Evolutionary conservation across 805 yeast species (phyloP), one percentile per base, ranked within the genome.

Genomic region (Kurtzmaniella fragi): DNA sequence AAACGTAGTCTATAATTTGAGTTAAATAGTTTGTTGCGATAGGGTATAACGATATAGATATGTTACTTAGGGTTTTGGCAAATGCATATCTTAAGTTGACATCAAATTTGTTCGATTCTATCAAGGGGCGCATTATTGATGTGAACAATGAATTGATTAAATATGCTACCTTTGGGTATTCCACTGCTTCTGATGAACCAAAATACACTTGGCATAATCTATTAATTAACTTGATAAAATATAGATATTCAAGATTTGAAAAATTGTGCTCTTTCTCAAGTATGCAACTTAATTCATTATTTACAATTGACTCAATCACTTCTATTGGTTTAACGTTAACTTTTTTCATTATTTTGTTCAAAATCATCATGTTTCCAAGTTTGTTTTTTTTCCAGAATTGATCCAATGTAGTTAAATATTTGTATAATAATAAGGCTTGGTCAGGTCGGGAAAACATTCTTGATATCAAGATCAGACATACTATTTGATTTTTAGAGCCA

Each of bases 1-100:
- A 12, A 38, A 74, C 40, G 36, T 53, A 59, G 3, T 29, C 17
- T 36, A 68, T 55, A 13, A 77, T 41, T 40, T 79, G 83, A 5
- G 52, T 49, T n/a, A 64, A 67, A 44, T 70, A 64, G 17, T 67
- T 68, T 10, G 45, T 42, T 1, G 70, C 65, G 1, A 57, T 57
- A 0, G 45, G 39, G 1, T 64, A 59, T 12, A 75, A 45, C 3
- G 65, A 47, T 5, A 56, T 37, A 9, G 64, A 53, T 4, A 86
- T 52, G 33, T 76, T 67, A 4, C 84, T 75, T 20, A 84, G 56
- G 17, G 81, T 78, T 53, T 82, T 84, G 1, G 96, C 84, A 27
- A 82, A 63, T 1, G 78, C 64, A 45, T 80, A 81, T 38, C 96
- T 61, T 2, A 82, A 71, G 2, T 64, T 60, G 0, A 84, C 76